Percentiles rank a stretch among this genome's conserved stretches.
These are phyloP conservation scores for Salix dunnii DNA, from an alignment of 345 rosid species.

Conservation along the genomic window DNA sequence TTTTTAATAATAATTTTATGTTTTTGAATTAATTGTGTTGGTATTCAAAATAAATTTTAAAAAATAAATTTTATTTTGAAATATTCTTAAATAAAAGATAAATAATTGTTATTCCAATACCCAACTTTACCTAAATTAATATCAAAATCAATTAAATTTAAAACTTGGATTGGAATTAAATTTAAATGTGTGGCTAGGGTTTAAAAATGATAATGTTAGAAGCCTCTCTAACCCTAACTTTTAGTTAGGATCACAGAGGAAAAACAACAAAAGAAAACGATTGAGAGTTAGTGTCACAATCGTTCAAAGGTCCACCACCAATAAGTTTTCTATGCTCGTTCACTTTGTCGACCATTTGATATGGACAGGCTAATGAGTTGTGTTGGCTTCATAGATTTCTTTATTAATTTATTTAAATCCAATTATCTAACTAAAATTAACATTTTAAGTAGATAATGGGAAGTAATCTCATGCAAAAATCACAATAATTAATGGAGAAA, in stretches of 20 bases:
- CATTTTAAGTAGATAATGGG: not conserved
- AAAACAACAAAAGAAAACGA: not conserved
- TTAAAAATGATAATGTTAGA: not conserved
- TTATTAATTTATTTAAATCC: not conserved
- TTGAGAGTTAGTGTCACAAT: constrained; percentile 6
- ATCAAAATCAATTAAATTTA: too few relatives aligned
- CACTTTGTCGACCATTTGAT: constrained; percentile 11
- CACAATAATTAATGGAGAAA: too few relatives aligned
- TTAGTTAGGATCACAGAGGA: too few relatives aligned
- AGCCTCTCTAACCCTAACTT: not conserved
- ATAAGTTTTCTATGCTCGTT: not conserved
- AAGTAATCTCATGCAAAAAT: not conserved
- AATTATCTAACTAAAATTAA: not conserved
- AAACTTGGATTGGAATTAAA: too few relatives aligned
- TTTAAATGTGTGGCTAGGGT: too few relatives aligned
- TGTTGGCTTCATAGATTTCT: not conserved
- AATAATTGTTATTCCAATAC: too few relatives aligned
- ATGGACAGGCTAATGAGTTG: not conserved
- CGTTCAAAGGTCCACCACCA: not conserved
- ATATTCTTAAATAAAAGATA: too few relatives aligned
- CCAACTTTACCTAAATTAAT: too few relatives aligned
- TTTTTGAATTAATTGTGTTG: too few relatives aligned
- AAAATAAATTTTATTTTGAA: too few relatives aligned
- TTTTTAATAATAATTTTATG: too few relatives aligned
- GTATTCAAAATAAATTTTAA: too few relatives aligned